Evolutionary conservation across 2,329 filamentous ascomycete species (phyloP), one percentile per base, ranked within the genome.

Genomic region (Rhynchosporium agropyri): DNA sequence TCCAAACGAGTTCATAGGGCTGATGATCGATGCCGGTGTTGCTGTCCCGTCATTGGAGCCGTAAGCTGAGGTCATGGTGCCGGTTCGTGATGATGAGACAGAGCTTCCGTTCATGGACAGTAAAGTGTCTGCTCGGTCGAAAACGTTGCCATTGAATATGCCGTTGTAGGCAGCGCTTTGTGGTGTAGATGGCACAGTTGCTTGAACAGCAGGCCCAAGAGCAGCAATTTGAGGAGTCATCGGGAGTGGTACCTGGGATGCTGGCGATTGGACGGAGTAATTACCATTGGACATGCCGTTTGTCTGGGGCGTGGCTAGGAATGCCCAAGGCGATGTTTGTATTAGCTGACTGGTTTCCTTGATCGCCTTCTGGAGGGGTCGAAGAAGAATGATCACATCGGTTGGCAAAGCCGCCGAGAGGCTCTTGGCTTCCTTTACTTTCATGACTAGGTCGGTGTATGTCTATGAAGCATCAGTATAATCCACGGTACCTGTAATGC

Each of bases 181-280:
- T 9, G 86, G 86, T 0, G 86, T 91, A 2, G 84, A 90, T 3
- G 91, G 90, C 10, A 97, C 88, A 0, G 92, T 97, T 0, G 93
- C 92, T 76, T 96, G 92, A 60, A 92, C 91, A 26, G 93, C 93
- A 5, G 93, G 92, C 0, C 93, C 94, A 4, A 97, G 81, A 1
- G 93, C 93, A 15, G 92, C 93, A 70, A 91, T 95, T 65, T 97
- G 84, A 7, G 94, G 93, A 1, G 93, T 97, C 71, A 95, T 92
- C 8, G 93, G 92, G 43, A 92, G 78, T 10, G 84, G 80, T 9
- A 83, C 78, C 28, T 81, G 80, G 53, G 83, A 83, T 12, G 79
- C 82, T 56, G 73, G 77, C 28, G 68, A 76, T 46, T 74, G 70
- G 15, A 66, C 57, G 20, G 45, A 69, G 46, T 71, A 73, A 7